phyloP scores from a whole-genome alignment of 106 monocot species.

The Platanthera guangdongensis region DNA sequence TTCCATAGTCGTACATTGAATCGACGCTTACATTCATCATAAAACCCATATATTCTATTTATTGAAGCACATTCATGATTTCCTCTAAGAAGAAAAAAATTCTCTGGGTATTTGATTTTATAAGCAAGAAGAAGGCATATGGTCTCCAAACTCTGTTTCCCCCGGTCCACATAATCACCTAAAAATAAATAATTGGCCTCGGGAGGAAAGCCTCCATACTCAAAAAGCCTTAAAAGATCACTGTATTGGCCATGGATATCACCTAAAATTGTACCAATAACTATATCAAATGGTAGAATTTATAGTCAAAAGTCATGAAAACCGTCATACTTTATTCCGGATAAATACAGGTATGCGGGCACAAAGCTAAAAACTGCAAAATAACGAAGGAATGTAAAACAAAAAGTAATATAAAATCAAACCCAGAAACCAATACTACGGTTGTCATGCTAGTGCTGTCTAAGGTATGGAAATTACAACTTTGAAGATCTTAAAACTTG shows the following conservation, averaged over 20 bases:
- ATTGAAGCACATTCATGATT: constrained; percentile 55
- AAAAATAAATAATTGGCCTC: constrained; percentile 46
- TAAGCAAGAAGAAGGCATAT: constrained; percentile 49
- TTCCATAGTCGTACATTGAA: constrained; percentile 53
- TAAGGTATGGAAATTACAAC: too few relatives aligned
- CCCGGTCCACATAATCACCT: constrained; percentile 55
- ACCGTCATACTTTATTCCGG: background rate
- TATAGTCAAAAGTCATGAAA: background rate
- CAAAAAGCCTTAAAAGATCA: constrained; percentile 48
- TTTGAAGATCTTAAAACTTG: too few relatives aligned
- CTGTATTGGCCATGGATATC: constrained; percentile 63
- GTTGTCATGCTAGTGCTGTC: too few relatives aligned
- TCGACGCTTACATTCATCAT: constrained; percentile 54
- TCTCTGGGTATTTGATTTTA: constrained; percentile 50
- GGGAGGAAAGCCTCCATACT: constrained; percentile 47
- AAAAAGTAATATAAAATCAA: background rate
- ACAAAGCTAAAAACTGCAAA: background rate
- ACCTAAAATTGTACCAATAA: constrained; percentile 22
- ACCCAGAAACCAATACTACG: too few relatives aligned
- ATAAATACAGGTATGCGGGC: too few relatives aligned
- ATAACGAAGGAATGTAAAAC: background rate
- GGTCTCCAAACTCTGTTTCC: constrained; percentile 47
- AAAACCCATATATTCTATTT: constrained; percentile 51
- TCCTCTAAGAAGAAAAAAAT: constrained; percentile 46
- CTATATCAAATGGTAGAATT: background rate